Evolutionary conservation across 129 eudicot genomes (phyloP).

Genomic region (Pseudognaphalium luteoalbum): DNA sequence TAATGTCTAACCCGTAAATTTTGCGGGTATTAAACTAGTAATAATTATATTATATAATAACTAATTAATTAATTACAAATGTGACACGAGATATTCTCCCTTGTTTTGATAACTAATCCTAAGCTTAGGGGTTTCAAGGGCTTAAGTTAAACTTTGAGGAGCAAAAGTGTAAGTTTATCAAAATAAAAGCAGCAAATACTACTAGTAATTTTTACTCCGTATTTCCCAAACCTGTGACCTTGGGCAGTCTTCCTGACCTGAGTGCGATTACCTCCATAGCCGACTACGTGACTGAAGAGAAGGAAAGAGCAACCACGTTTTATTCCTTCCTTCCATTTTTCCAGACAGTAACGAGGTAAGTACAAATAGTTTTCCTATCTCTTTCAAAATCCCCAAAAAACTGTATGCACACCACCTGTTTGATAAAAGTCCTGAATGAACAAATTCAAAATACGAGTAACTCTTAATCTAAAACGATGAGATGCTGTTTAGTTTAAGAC

Average conservation of each 20-base stretch:
- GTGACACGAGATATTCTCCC: no score
- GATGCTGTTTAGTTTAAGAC: neutral
- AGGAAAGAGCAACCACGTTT: neutral
- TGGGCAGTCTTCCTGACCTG: neutral
- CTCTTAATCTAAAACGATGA: neutral
- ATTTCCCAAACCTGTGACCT: neutral
- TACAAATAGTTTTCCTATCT: neutral
- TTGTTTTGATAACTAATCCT: neutral
- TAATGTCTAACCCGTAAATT: no score
- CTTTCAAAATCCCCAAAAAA: neutral
- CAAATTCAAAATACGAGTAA: neutral
- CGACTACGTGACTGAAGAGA: neutral
- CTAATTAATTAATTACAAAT: no score
- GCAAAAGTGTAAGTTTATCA: neutral
- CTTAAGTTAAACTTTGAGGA: neutral
- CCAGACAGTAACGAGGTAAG: constrained; percentile 5
- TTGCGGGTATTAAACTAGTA: no score
- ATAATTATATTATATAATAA: no score
- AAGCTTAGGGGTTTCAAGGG: neutral
- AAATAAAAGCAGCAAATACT: no score
- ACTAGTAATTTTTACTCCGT: no score
- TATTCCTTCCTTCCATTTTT: neutral
- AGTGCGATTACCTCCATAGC: neutral
- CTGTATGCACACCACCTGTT: constrained; percentile 9
- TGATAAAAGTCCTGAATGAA: constrained; percentile 22